Evolutionary conservation across 1,284 basidiomycete genomes (phyloP).

Genomic region (Sanghuangporus weigelae): DNA sequence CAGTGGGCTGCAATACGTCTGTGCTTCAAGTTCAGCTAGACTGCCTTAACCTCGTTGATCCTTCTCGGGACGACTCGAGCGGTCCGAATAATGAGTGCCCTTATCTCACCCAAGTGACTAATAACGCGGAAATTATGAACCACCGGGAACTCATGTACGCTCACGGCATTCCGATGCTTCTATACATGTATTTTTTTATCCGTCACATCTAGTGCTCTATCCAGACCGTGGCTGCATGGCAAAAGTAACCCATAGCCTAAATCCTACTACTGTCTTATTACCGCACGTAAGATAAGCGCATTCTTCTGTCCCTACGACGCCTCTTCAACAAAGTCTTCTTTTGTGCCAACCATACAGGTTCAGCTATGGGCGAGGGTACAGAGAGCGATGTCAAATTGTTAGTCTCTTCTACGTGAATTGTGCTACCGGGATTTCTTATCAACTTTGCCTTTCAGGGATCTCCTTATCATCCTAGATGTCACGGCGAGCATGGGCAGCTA

Average conservation of each 20-base stretch:
- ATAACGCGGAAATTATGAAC: too few relatives aligned
- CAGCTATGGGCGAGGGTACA: neutral
- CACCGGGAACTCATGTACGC: too few relatives aligned
- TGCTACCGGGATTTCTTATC: neutral
- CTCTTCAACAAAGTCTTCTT: too few relatives aligned
- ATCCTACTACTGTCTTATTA: too few relatives aligned
- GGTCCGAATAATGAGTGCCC: neutral
- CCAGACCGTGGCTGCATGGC: too few relatives aligned
- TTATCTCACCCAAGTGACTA: too few relatives aligned
- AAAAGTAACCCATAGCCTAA: too few relatives aligned
- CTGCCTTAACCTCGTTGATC: neutral
- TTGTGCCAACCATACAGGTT: neutral
- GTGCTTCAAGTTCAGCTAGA: neutral
- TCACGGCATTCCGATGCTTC: too few relatives aligned
- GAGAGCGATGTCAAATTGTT: neutral
- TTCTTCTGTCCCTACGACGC: too few relatives aligned
- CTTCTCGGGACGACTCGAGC: neutral
- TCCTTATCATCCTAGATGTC: neutral
- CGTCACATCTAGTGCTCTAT: too few relatives aligned
- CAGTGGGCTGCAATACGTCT: constrained; percentile 27
- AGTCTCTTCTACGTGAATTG: neutral
- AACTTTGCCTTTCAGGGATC: neutral
- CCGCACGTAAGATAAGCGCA: too few relatives aligned
- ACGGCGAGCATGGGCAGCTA: neutral
- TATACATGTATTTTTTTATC: too few relatives aligned